These are phyloP conservation scores for Meyerozyma carpophila DNA, from an alignment of 1,139 yeast genomes.

Conservation along the genomic window DNA sequence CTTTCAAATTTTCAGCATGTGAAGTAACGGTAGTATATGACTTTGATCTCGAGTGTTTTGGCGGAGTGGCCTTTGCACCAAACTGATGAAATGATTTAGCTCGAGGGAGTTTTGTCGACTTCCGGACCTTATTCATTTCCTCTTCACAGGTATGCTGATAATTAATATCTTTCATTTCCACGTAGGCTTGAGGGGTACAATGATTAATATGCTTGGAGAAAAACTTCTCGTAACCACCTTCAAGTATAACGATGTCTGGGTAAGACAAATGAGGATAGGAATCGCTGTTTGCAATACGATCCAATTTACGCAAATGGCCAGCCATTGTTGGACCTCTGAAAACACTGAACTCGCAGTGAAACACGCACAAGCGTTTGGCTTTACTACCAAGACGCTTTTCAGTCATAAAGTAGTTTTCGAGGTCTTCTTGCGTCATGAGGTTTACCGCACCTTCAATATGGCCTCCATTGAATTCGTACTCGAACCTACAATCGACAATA, in stretches of 20 bases:
- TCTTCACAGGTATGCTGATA: constrained; percentile 64
- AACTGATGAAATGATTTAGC: constrained; percentile 30
- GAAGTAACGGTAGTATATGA: constrained; percentile 30
- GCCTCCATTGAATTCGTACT: constrained; percentile 89
- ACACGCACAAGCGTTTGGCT: constrained; percentile 52
- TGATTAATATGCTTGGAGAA: constrained; percentile 48
- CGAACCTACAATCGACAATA: constrained; percentile 85
- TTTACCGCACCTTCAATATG: constrained; percentile 83
- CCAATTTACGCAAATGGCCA: constrained; percentile 74
- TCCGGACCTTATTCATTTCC: constrained; percentile 66
- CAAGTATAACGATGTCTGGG: constrained; percentile 83
- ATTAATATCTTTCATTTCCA: constrained; percentile 79
- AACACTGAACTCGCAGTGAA: constrained; percentile 93
- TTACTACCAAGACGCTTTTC: constrained; percentile 6
- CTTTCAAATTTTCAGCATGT: constrained; percentile 26
- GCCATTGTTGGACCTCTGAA: constrained; percentile 95
- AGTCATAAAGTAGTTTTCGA: constrained; percentile 46
- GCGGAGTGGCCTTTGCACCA: constrained; percentile 8
- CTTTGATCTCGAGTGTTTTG: constrained; percentile 23
- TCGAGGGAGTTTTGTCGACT: constrained; percentile 45
- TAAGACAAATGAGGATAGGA: constrained; percentile 75
- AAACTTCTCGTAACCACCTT: constrained; percentile 87
- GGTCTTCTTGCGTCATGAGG: constrained; percentile 61
- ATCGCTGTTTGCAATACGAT: constrained; percentile 66
- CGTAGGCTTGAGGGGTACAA: constrained; percentile 74